Conservation (phyloP, 306 rosid genomes). For the Dalbergia cultrata region DNA sequence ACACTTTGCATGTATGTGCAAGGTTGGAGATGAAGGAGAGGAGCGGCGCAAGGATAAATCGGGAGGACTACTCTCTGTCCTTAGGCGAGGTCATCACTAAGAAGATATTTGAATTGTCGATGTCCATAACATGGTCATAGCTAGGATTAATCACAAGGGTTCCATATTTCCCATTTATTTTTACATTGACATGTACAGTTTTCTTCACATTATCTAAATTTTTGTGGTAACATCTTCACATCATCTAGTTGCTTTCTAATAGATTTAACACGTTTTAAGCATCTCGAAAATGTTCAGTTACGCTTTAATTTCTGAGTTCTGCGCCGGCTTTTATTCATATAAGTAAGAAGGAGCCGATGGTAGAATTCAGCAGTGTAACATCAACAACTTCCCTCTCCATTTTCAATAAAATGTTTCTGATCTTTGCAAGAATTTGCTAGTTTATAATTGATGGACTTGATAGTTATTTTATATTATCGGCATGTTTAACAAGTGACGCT, state of each 20-base stretch:
- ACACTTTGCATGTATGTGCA: constrained; percentile 10
- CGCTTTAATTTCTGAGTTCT: constrained; percentile 23
- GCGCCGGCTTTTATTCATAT: constrained; percentile 5
- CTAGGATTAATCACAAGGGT: constrained; percentile 45
- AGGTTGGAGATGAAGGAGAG: constrained; percentile 78
- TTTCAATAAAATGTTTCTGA: background rate
- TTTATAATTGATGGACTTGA: background rate
- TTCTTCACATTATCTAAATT: constrained; percentile 27
- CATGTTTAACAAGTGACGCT: no score
- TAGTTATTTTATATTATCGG: background rate
- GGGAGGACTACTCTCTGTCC: constrained; percentile 73
- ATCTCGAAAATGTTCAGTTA: constrained; percentile 39
- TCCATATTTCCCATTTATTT: constrained; percentile 35
- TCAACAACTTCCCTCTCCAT: constrained; percentile 30
- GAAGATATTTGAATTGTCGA: constrained; percentile 25
- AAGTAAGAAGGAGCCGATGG: constrained; percentile 36
- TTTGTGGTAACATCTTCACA: constrained; percentile 14
- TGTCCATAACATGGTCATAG: constrained; percentile 48
- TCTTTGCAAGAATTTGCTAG: background rate
- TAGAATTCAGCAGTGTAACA: constrained; percentile 44
- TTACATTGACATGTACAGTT: constrained; percentile 60
- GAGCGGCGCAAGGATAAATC: constrained; percentile 68
- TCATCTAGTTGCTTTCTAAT: constrained; percentile 13
- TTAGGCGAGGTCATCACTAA: constrained; percentile 76
- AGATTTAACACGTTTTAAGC: constrained; percentile 16